Conservation (phyloP, 1,284 basidiomycete genomes). For the Ceratorhiza oryzae-sativae region DNA sequence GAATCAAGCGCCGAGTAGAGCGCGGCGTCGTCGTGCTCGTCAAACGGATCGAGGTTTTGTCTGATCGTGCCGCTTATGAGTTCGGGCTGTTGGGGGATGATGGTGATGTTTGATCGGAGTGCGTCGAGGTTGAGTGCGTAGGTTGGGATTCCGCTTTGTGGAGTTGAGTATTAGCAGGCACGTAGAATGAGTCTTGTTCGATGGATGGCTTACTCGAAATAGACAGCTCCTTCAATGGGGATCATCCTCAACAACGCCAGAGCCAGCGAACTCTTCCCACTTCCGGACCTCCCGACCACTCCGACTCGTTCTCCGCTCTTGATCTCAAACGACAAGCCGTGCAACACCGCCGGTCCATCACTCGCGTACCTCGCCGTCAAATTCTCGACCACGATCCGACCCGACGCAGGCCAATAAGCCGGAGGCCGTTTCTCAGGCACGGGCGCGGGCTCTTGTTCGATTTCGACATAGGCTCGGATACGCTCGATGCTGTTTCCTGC, state of each 20-base stretch:
- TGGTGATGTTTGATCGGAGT: slow-evolving; percentile 55
- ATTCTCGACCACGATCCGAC: slow-evolving; percentile 68
- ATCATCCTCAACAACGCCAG: slow-evolving; percentile 55
- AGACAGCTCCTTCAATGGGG: slow-evolving; percentile 53
- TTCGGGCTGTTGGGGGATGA: slow-evolving; percentile 41
- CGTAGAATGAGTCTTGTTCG: too few relatives aligned
- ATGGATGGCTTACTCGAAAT: slow-evolving; percentile 49
- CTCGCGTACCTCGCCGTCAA: slow-evolving; percentile 64
- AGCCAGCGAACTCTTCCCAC: slow-evolving; percentile 56
- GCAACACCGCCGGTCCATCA: slow-evolving; percentile 59
- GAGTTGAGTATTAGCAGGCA: neutral
- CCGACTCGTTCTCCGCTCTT: slow-evolving; percentile 68
- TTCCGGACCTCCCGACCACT: slow-evolving; percentile 76
- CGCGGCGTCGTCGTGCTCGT: slow-evolving; percentile 40
- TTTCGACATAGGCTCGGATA: slow-evolving; percentile 72
- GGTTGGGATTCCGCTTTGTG: slow-evolving; percentile 46
- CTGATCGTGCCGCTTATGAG: slow-evolving; percentile 41
- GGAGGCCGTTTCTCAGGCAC: slow-evolving; percentile 62
- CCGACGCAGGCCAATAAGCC: slow-evolving; percentile 80
- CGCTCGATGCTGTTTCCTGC: slow-evolving; percentile 68
- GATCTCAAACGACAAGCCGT: slow-evolving; percentile 63
- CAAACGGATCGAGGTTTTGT: slow-evolving; percentile 43
- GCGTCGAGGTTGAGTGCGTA: slow-evolving; percentile 66
- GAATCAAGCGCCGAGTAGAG: slow-evolving; percentile 37
- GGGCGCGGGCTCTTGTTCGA: slow-evolving; percentile 72